A percentile compares a stretch with the other conserved stretches of the same genome.
Evolutionary conservation across 2,329 filamentous ascomycete genomes (phyloP).

Genomic region (Lecanicillium sp.): DNA sequence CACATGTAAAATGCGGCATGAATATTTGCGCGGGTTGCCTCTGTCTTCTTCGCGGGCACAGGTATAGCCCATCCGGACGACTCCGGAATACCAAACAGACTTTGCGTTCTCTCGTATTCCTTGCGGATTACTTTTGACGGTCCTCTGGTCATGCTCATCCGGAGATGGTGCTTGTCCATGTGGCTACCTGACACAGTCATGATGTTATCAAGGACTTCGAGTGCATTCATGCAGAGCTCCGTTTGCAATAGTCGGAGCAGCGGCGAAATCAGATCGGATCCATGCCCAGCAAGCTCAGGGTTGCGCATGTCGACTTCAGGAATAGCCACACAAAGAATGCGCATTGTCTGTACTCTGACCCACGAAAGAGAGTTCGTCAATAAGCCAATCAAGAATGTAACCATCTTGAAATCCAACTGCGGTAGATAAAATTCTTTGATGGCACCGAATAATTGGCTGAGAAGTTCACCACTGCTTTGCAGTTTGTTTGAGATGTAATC

Average conservation of each 20-base stretch:
- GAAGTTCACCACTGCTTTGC: slow-evolving; percentile 64
- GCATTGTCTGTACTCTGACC: slow-evolving; percentile 91
- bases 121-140: slow-evolving; percentile 81
- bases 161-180: slow-evolving; percentile 86
- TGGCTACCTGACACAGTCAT: slow-evolving; percentile 89
- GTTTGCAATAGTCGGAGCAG: slow-evolving; percentile 83
- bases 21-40: slow-evolving; percentile 80
- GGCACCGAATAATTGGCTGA: slow-evolving; percentile 63
- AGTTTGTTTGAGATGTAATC: slow-evolving; percentile 62
- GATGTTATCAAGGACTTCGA: slow-evolving; percentile 88
- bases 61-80: slow-evolving; percentile 95
- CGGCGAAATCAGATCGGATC: slow-evolving; percentile 90
- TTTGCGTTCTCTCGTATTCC: slow-evolving; percentile 90
- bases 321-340: slow-evolving; percentile 75
- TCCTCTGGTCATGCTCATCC: slow-evolving; percentile 95
- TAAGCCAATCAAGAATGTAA: slow-evolving; percentile 85
- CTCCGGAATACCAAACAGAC: slow-evolving; percentile 92
- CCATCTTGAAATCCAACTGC: slow-evolving; percentile 69
- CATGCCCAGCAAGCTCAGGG: slow-evolving; percentile 80
- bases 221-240: slow-evolving; percentile 84
- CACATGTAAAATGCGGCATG: slow-evolving; percentile 96
- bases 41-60: slow-evolving; percentile 81
- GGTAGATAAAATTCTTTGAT: slow-evolving; percentile 75
- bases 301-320: slow-evolving; percentile 90
- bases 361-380: slow-evolving; percentile 82